Base-by-base conservation (phyloP, 2,329 filamentous ascomycete genomes). In the Colletotrichum neosansevieriae region DNA sequence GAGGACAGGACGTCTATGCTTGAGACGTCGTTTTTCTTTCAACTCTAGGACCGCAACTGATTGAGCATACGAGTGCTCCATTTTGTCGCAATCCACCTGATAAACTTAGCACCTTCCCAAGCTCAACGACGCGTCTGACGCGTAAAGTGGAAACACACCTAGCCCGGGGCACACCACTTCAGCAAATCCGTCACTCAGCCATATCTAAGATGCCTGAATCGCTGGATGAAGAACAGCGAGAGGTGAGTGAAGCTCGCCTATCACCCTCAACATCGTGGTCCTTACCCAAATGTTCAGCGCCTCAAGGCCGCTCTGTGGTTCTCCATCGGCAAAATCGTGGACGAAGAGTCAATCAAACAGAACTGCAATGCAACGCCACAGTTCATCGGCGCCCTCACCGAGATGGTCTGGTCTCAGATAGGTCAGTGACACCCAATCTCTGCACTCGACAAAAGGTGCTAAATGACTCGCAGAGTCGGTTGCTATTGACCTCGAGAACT, bases 301-400 rank as follows among this genome's bases (percentile, higher is more conserved):
- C 87, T 96, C 74, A 97, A 97, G 83, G 89, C 92, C 40, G 92
- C 92, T 13, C 87, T 97, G 24, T 97, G 94, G 94, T 91, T 91
- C 75, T 88, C 90, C 24, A 88, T 97, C 68, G 93, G 93, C 72
- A 92, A 94, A 77, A 95, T 97, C 69, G 92, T 97, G 71, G 95
- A 98, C 77, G 90, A 95, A 72, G 92, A 97, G 76, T 91, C 90
- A 17, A 82, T 94, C 34, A 84, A 86, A 64, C 84, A 90, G 32
- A 89, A 92, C 76, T 87, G 93, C 71, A 98, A 97, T 79, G 93
- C 94, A 6, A 97, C 95, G 29, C 93, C 93, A 2, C 94, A 97
- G 75, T 97, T 97, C 78, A 97, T 97, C 73, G 94, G 91, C 9
- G 91, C 92, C 0, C 79, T 97, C 75, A 96, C 93, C 1, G 94